Conservation (phyloP, 441 rosid genomes). For the Arabidopsis lyrata region DNA sequence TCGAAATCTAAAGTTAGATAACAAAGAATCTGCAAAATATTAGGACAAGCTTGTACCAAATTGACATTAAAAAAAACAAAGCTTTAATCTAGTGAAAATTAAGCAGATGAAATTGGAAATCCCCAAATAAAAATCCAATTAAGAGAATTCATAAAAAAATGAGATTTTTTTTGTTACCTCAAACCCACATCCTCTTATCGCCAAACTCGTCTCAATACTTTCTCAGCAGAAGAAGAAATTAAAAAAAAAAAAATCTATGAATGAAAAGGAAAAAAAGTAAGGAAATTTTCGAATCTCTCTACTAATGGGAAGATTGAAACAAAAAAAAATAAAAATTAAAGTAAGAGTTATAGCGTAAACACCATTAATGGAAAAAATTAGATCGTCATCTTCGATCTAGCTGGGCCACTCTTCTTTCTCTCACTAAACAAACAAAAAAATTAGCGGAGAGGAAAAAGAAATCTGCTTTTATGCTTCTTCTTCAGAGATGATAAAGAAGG, state of each 20-base stretch:
- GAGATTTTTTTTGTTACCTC: slow-evolving; percentile 41
- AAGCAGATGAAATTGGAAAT: slow-evolving; percentile 17
- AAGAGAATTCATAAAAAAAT: not conserved
- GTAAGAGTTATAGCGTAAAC: slow-evolving; percentile 53
- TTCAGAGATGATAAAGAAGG: slow-evolving; percentile 23
- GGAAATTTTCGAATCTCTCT: slow-evolving; percentile 31
- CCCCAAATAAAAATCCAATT: slow-evolving; percentile 23
- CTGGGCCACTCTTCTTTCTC: slow-evolving; percentile 72
- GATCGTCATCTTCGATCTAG: slow-evolving; percentile 93
- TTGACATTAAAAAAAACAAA: slow-evolving; percentile 2
- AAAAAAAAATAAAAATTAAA: slow-evolving; percentile 20
- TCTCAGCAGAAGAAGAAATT: slow-evolving; percentile 16
- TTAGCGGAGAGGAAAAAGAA: slow-evolving; percentile 25
- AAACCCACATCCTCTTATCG: slow-evolving; percentile 48
- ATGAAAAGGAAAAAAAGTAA: slow-evolving; percentile 31
- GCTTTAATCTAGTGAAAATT: slow-evolving; percentile 30
- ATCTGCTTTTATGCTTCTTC: slow-evolving; percentile 39
- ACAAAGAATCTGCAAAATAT: slow-evolving; percentile 38
- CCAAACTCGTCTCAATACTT: slow-evolving; percentile 27
- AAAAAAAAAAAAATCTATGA: slow-evolving; percentile 9
- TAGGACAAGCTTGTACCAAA: slow-evolving; percentile 31
- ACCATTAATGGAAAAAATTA: slow-evolving; percentile 60
- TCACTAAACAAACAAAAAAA: slow-evolving; percentile 40
- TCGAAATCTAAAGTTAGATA: slow-evolving; percentile 39
- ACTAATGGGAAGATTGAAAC: slow-evolving; percentile 13